phyloP scores from a whole-genome alignment of 169 alveolate genomes.

The Plasmodium coatneyi region DNA sequence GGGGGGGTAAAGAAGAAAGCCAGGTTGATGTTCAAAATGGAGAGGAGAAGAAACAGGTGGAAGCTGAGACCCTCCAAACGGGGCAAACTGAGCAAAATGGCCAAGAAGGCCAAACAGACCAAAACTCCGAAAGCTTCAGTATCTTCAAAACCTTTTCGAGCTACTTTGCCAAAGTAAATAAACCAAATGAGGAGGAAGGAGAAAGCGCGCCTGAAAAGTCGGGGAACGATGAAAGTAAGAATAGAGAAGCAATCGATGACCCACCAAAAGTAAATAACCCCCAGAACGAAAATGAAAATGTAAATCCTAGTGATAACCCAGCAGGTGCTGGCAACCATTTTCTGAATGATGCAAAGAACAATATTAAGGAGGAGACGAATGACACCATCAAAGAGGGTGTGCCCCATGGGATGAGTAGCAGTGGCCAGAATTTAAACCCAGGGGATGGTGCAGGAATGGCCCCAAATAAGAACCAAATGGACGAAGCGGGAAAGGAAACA shows the following conservation, averaged over 20 bases:
- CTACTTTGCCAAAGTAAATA: slow-evolving; percentile 8
- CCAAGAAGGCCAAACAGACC: neutral
- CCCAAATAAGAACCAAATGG: neutral
- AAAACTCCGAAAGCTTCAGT: neutral
- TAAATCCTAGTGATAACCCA: neutral
- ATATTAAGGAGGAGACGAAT: neutral
- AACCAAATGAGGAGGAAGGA: slow-evolving; percentile 21
- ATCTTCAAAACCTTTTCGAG: slow-evolving; percentile 15
- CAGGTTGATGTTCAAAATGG: neutral
- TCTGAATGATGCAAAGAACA: neutral
- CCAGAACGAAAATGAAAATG: neutral
- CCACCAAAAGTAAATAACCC: neutral
- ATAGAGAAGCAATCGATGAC: neutral
- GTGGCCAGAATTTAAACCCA: neutral
- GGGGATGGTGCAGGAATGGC: neutral
- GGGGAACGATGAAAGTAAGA: neutral
- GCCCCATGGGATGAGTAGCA: neutral
- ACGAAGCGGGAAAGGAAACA: neutral
- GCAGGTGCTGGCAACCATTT: neutral
- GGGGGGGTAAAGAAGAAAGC: neutral
- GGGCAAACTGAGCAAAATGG: neutral
- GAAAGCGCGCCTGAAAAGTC: neutral
- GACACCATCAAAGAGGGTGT: neutral
- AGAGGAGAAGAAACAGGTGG: neutral
- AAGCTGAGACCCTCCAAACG: neutral